Evolutionary conservation across 2,329 filamentous ascomycete genomes (phyloP), one percentile per base, ranked within the genome.

Genomic region (Calonectria pteridis): DNA sequence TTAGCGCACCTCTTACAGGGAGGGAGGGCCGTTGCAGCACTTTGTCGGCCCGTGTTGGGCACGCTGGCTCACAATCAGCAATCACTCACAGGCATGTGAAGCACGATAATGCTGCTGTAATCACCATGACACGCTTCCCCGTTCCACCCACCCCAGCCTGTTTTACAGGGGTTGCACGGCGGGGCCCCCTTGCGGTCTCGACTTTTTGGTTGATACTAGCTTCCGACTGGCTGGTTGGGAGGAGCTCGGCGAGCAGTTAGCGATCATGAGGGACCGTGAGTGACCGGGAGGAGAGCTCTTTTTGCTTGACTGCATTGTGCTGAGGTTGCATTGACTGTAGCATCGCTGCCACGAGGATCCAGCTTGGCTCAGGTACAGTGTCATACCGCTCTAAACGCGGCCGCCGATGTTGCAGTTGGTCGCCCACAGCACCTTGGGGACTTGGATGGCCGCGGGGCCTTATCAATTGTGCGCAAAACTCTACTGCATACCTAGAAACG

Each of bases 71-170:
- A 62, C 68, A 73, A 68, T 73, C 72, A 73, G 63, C 74, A 69
- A 74, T 72, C 66, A 67, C 58, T 73, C 71, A 76, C 75, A 69
- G 75, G 74, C 62, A 78, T 79, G 77, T 37, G 72, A 40, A 23
- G 69, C 65, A 69, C 68, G 49, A 72, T 73, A 75, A 77, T 71
- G 73, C 66, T 77, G 40, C 35, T 75, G 73, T 76, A 74, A 73
- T 73, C 76, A 59, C 67, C 23, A 40, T 62, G 63, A 35, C 37
- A 62, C 69, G 70, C 50, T 43, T 65, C 53, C 51, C 33, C 67
- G 66, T 69, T 69, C 58, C 71, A 73, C 66, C 43, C 20, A 31
- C 28, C 29, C 59, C 58, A 65, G 50, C 31, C 26, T 31, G 40
- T 65, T 58, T n/a, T 62, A 58, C 23, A 50, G 46, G 62, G 29